Percentiles rank a stretch among this genome's conserved stretches.
Conservation (phyloP, 805 yeast genomes). For the Candida methanosorbosa region DNA sequence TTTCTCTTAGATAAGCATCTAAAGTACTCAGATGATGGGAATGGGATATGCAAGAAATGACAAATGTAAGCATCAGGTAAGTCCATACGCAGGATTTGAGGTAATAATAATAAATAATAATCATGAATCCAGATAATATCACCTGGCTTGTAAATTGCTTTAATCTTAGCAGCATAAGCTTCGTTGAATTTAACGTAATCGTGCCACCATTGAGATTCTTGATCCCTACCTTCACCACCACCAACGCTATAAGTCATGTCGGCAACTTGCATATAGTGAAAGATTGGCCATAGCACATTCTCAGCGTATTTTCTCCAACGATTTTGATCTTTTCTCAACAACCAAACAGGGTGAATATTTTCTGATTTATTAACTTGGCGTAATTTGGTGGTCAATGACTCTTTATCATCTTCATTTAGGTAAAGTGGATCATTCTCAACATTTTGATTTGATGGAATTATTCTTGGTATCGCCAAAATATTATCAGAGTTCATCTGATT, state of each 20-base stretch:
- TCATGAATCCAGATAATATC: constrained; percentile 92
- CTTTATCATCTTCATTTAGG: constrained; percentile 47
- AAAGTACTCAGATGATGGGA: constrained; percentile 91
- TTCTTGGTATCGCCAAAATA: constrained; percentile 16
- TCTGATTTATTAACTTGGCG: constrained; percentile 36
- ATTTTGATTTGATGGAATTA: constrained; percentile 15
- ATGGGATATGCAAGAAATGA: constrained; percentile 81
- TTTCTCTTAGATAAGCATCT: constrained; percentile 79
- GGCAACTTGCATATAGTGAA: constrained; percentile 84
- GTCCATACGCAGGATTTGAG: constrained; percentile 74
- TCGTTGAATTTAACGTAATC: constrained; percentile 88
- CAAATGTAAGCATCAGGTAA: constrained; percentile 70
- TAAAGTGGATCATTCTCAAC: constrained; percentile 54
- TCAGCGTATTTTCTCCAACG: constrained; percentile 91
- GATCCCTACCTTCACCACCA: constrained; percentile 59
- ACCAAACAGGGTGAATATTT: constrained; percentile 81
- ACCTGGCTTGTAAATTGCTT: constrained; percentile 71
- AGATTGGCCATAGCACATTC: constrained; percentile 85
- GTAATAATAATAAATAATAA: constrained; percentile 72
- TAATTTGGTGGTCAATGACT: constrained; percentile 37
- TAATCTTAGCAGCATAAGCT: constrained; percentile 75
- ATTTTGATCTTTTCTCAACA: constrained; percentile 65
- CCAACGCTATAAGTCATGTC: too few relatives aligned
- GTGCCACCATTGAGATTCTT: constrained; percentile 72
- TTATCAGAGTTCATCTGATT: too few relatives aligned